These are phyloP conservation scores for Calonectria montana DNA, from an alignment of 2,329 filamentous ascomycete genomes.

Conservation along the genomic window DNA sequence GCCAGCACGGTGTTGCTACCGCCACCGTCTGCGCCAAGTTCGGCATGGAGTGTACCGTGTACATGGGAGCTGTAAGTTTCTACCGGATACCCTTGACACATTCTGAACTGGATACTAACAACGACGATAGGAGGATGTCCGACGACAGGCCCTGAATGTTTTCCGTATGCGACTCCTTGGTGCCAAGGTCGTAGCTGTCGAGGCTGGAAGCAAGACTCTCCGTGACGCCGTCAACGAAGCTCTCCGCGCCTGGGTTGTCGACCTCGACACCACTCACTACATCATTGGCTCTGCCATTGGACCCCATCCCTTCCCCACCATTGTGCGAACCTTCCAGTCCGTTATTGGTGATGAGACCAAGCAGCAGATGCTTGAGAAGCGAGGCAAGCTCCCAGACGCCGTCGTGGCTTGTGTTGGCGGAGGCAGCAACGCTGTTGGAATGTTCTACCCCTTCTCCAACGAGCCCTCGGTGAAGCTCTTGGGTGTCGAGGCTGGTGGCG, in stretches of 20 bases:
- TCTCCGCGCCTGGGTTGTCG: constrained; percentile 91
- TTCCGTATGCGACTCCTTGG: constrained; percentile 98
- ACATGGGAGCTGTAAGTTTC: constrained; percentile 83
- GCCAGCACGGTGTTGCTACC: constrained; percentile 97
- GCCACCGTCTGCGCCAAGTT: constrained; percentile 98
- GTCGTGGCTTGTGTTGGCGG: constrained; percentile 97
- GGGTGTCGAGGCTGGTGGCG: constrained; percentile 94
- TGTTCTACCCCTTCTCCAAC: constrained; percentile 96
- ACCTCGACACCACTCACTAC: constrained; percentile 95
- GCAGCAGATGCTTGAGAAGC: constrained; percentile 85
- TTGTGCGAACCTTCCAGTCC: constrained; percentile 96
- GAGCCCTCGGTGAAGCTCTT: constrained; percentile 88
- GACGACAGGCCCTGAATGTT: constrained; percentile 95
- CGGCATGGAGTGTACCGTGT: constrained; percentile 96
- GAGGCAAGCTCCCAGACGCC: constrained; percentile 91
- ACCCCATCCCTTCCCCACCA: constrained; percentile 97
- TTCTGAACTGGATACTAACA: constrained; percentile 35
- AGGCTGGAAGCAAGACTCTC: constrained; percentile 86
- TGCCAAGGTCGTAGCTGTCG: constrained; percentile 91
- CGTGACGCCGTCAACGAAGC: constrained; percentile 96
- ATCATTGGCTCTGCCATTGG: constrained; percentile 98
- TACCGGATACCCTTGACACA: neutral
- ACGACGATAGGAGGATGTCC: constrained; percentile 80
- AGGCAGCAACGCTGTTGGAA: constrained; percentile 93
- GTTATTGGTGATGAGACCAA: constrained; percentile 97